Conservation (phyloP, 2,329 filamentous ascomycete species). For the Fusarium sp. region DNA sequence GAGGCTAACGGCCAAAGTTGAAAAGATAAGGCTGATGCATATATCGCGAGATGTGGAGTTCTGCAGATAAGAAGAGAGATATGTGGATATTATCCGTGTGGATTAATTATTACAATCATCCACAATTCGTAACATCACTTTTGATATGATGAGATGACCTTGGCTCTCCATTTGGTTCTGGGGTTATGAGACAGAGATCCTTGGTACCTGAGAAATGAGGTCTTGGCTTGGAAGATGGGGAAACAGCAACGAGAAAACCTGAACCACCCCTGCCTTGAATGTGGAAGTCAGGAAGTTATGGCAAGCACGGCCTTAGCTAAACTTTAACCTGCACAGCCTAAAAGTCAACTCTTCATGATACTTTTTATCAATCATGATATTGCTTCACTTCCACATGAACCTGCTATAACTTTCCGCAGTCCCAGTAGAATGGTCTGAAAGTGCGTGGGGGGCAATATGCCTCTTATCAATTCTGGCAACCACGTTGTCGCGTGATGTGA, state of each 20-base stretch:
- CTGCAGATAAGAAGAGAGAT: slow-evolving; percentile 26
- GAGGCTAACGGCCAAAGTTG: neutral
- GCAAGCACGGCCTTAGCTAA: slow-evolving; percentile 12
- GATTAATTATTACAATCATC: slow-evolving; percentile 23
- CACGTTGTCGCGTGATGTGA: slow-evolving; percentile 47
- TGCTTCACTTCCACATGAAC: slow-evolving; percentile 3
- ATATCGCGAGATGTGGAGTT: slow-evolving; percentile 35
- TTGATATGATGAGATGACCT: slow-evolving; percentile 1
- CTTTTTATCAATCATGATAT: slow-evolving; percentile 3
- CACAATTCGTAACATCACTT: slow-evolving; percentile 12
- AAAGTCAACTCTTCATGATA: neutral
- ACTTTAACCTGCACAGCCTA: slow-evolving; percentile 19
- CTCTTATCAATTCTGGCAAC: slow-evolving; percentile 33
- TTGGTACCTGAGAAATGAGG: neutral
- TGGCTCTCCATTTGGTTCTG: neutral
- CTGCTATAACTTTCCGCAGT: slow-evolving; percentile 14
- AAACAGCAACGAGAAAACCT: slow-evolving; percentile 1
- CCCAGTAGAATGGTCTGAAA: slow-evolving; percentile 34
- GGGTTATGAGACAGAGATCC: neutral
- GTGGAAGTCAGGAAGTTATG: neutral
- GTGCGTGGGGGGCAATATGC: slow-evolving; percentile 27
- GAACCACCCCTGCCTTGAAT: neutral
- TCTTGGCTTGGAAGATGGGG: neutral
- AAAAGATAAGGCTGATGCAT: slow-evolving; percentile 34
- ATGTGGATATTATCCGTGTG: slow-evolving; percentile 21